phyloP scores from a whole-genome alignment of 176 grass and related monocot species.

The Saccharum spontaneum region DNA sequence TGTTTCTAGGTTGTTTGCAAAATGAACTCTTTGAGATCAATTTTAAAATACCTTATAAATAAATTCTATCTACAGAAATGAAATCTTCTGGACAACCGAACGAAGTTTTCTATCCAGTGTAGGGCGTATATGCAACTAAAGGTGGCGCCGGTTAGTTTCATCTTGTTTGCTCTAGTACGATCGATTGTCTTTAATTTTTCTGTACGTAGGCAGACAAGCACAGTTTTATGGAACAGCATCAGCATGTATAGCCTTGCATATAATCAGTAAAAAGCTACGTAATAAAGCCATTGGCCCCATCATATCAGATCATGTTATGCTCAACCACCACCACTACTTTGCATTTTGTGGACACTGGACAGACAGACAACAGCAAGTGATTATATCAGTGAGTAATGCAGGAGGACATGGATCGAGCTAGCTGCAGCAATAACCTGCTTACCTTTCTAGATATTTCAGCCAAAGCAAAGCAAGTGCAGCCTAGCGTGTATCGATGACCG shows the following conservation, averaged over 20 bases:
- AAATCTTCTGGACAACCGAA: not conserved
- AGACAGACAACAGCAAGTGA: not conserved
- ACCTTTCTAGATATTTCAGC: slow-evolving; percentile 24
- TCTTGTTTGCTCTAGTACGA: not conserved
- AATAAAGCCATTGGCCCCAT: not conserved
- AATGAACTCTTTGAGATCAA: not conserved
- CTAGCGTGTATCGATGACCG: slow-evolving; percentile 1
- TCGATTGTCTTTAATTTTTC: not conserved
- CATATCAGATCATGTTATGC: not conserved
- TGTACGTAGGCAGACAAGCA: not conserved
- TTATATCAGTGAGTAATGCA: not conserved
- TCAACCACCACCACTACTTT: not conserved
- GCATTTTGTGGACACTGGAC: not conserved
- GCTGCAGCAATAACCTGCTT: not conserved
- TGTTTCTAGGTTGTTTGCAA: not conserved
- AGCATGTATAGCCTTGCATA: not conserved
- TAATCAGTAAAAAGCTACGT: not conserved
- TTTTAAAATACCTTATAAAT: not conserved
- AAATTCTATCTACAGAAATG: not conserved
- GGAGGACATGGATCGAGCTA: not conserved
- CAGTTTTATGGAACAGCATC: not conserved
- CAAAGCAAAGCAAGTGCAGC: not conserved
- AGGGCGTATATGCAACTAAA: not conserved
- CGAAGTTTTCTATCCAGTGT: not conserved
- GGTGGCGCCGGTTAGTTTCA: not conserved